Conservation (phyloP, 805 yeast genomes). For the Kuraishia cidri region DNA sequence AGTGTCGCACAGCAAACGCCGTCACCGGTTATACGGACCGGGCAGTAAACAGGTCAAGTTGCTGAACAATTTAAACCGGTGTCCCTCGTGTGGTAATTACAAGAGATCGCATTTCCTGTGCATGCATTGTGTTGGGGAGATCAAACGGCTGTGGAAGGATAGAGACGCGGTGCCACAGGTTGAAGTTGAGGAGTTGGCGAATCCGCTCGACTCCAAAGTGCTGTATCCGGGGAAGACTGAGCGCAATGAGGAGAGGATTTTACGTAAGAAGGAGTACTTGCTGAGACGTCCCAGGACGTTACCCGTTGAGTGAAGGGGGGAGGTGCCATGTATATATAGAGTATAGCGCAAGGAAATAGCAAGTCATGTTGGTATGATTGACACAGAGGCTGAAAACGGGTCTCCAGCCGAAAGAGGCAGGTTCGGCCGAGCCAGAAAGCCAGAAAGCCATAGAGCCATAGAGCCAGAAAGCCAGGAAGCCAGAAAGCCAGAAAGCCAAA, state of each 20-base stretch:
- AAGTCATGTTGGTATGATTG: too few relatives aligned
- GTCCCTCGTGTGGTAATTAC: constrained; percentile 93
- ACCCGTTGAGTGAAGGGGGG: constrained; percentile 31
- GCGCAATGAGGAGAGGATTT: constrained; percentile 31
- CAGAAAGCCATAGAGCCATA: too few relatives aligned
- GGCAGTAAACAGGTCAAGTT: constrained; percentile 76
- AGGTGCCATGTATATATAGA: not conserved
- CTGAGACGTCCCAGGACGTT: constrained; percentile 45
- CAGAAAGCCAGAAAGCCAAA: too few relatives aligned
- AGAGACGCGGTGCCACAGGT: constrained; percentile 14
- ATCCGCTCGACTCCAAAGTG: constrained; percentile 52
- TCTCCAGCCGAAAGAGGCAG: too few relatives aligned
- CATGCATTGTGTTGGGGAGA: constrained; percentile 84
- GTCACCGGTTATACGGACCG: constrained; percentile 76
- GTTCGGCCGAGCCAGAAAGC: too few relatives aligned
- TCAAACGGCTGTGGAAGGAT: constrained; percentile 57
- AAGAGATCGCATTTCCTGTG: constrained; percentile 88
- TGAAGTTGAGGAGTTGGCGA: constrained; percentile 31
- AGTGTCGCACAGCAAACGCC: constrained; percentile 76
- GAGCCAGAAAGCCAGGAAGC: too few relatives aligned
- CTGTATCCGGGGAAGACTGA: constrained; percentile 68
- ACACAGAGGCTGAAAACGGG: too few relatives aligned
- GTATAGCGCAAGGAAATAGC: too few relatives aligned
- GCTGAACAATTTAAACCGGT: constrained; percentile 69
- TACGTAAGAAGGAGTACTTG: constrained; percentile 47